Percentiles rank a stretch among this genome's conserved stretches.
Evolutionary conservation across 441 rosid genomes (phyloP).

Genomic region (Gossypium davidsonii): DNA sequence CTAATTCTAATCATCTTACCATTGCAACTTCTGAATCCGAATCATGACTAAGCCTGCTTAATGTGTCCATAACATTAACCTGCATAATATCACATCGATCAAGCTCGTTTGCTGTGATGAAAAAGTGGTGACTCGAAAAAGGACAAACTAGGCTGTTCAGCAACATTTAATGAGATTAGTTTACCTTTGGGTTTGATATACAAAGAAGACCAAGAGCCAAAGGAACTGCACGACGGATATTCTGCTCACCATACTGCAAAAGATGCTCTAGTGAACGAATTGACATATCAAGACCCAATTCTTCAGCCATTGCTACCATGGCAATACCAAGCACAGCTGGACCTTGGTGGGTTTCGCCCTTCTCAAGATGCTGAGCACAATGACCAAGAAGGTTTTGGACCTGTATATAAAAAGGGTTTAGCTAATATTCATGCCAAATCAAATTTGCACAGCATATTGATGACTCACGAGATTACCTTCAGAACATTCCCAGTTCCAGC

Average conservation of each 20-base stretch:
- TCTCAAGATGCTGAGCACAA: conserved; percentile 84
- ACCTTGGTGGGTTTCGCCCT: conserved; percentile 84
- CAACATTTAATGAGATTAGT: not conserved
- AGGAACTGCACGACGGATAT: conserved; percentile 85
- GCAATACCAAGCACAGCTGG: conserved; percentile 95
- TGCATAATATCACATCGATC: conserved; percentile 15
- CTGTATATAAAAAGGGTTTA: conserved; percentile 28
- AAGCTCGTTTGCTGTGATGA: not conserved
- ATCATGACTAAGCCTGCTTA: conserved; percentile 96
- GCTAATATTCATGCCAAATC: not conserved
- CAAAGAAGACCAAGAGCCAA: conserved; percentile 96
- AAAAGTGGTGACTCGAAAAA: not conserved
- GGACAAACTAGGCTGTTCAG: not conserved
- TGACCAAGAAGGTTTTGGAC: conserved; percentile 87
- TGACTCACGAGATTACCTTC: conserved; percentile 44
- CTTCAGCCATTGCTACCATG: conserved; percentile 99
- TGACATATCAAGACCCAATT: conserved; percentile 92
- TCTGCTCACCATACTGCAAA: conserved; percentile 88
- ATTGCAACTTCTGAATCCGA: conserved; percentile 93
- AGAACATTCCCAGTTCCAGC: conserved; percentile 98
- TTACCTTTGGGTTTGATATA: conserved; percentile 94
- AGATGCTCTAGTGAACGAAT: conserved; percentile 91
- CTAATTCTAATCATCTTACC: conserved; percentile 39
- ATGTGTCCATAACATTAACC: conserved; percentile 96
- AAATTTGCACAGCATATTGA: conserved; percentile 2